Conservation (phyloP, 2,329 filamentous ascomycete genomes). For the Colletotrichum sojae region DNA sequence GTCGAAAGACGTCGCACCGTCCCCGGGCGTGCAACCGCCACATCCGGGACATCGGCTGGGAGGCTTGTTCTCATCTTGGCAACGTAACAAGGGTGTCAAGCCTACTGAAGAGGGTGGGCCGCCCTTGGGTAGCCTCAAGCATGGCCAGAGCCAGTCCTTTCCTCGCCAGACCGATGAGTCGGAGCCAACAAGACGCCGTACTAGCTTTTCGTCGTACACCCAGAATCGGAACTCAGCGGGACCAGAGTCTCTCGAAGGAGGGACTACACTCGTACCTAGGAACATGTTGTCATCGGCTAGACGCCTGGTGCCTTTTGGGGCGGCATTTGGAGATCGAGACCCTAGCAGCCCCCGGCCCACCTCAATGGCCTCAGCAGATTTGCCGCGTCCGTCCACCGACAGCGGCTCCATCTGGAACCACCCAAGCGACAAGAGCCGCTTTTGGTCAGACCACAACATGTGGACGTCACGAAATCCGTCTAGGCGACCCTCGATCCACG, state of each 20-base stretch:
- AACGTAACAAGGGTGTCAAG: constrained; percentile 75
- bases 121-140: constrained; percentile 77
- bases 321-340: constrained; percentile 67
- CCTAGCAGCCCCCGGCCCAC: constrained; percentile 74
- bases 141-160: constrained; percentile 83
- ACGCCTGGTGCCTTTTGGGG: constrained; percentile 64
- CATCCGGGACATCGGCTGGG: constrained; percentile 56
- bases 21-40: constrained; percentile 54
- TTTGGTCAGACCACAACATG: constrained; percentile 75
- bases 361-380: constrained; percentile 77
- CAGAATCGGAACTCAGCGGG: constrained; percentile 69
- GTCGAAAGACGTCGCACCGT: constrained; percentile 55
- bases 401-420: constrained; percentile 82
- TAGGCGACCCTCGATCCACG: constrained; percentile 84
- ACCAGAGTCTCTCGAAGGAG: constrained; percentile 58
- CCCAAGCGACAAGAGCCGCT: constrained; percentile 67
- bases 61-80: constrained; percentile 71
- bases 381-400: constrained; percentile 85
- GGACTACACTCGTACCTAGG: constrained; percentile 28
- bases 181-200: constrained; percentile 69
- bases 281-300: constrained; percentile 51
- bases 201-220: constrained; percentile 71
- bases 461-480: constrained; percentile 79
- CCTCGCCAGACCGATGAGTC: constrained; percentile 73
- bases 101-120: constrained; percentile 69